Evolutionary conservation across 176 grass and related monocot genomes (phyloP), one percentile per base, ranked within the genome.

Genomic region (Rhipidocladum racemiflorum): DNA sequence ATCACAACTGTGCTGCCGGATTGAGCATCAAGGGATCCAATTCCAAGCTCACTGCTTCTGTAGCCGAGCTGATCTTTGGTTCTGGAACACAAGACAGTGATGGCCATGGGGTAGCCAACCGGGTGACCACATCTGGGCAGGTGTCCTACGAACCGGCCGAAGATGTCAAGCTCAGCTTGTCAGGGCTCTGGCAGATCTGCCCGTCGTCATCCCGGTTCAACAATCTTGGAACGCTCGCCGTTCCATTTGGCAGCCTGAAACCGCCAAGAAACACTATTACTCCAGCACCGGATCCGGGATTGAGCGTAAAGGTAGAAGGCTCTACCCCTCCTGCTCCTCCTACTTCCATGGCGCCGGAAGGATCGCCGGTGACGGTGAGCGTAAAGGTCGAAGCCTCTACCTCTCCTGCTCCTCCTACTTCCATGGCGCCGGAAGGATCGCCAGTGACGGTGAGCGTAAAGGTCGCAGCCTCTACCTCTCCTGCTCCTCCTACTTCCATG

Each of bases 101-200:
- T 12, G 71, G 63, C 14, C 45, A 43, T 13, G 83, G 55, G 50
- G 83, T 44, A 1, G 14, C 44, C 9, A 85, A 76, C 55, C 88
- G 48, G 38, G 30, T 82, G 38, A 89, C 88, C 2, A 91, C 95
- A 16, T 93, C 94, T 56, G 69, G 83, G 56, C 81, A 88, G 70
- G 61, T 94, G 62, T 81, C 81, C 53, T 81, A 44, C 51, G 86
- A 80, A 46, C 60, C 74, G 27, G 44, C 70, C 48, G 67, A 85
- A 16, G 85, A 94, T 50, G 66, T 89, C 15, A 93, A 91, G 88
- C 81, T 97, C 63, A 91, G 70, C 6, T 18, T 97, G 44, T 97
- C 92, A 14, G 88, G 86, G 68, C 78, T 89, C 1, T 97, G 86
- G 92, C 76, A 97, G 83, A 21, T 57, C 46, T 10, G 59, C 72